Percentiles rank a stretch among this genome's conserved stretches.
phyloP scores from a whole-genome alignment of 352 stramenopile genomes.

The Thraustotheca clavata region DNA sequence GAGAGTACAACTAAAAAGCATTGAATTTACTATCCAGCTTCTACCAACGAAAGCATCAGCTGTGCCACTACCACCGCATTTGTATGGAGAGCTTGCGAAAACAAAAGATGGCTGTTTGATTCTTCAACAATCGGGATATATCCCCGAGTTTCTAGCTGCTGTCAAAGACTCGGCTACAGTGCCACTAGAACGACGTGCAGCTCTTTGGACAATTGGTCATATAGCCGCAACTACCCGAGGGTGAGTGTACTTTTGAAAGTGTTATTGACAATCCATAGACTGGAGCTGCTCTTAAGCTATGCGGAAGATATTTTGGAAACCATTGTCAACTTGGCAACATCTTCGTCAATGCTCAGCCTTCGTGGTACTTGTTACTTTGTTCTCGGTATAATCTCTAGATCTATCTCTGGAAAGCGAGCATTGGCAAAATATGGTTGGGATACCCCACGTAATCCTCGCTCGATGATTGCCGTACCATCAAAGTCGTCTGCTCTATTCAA shows the following conservation, averaged over 20 bases:
- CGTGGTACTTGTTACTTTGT: slow-evolving; percentile 84
- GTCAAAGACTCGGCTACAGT: slow-evolving; percentile 73
- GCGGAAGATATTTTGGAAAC: slow-evolving; percentile 75
- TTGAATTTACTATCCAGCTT: slow-evolving; percentile 83
- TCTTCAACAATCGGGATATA: slow-evolving; percentile 63
- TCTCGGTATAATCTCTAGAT: slow-evolving; percentile 63
- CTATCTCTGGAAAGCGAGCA: slow-evolving; percentile 45
- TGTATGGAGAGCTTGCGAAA: slow-evolving; percentile 83
- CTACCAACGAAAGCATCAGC: slow-evolving; percentile 66
- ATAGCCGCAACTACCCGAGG: slow-evolving; percentile 67
- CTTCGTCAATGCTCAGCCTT: slow-evolving; percentile 75
- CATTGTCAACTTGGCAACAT: slow-evolving; percentile 79
- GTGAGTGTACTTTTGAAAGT: slow-evolving; percentile 26
- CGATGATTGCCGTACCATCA: slow-evolving; percentile 73
- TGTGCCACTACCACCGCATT: slow-evolving; percentile 67
- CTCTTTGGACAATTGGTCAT: slow-evolving; percentile 75
- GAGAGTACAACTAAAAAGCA: slow-evolving; percentile 76
- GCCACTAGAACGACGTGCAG: slow-evolving; percentile 76
- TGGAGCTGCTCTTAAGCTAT: slow-evolving; percentile 68
- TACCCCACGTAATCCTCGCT: slow-evolving; percentile 51
- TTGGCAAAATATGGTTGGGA: slow-evolving; percentile 72
- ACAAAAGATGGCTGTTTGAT: slow-evolving; percentile 75
- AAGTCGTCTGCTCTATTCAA: slow-evolving; percentile 74
- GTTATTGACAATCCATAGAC: not conserved
- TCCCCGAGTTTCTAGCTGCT: slow-evolving; percentile 75